Evolutionary conservation across 1,284 basidiomycete genomes (phyloP).

Genomic region (Melampsora americana): DNA sequence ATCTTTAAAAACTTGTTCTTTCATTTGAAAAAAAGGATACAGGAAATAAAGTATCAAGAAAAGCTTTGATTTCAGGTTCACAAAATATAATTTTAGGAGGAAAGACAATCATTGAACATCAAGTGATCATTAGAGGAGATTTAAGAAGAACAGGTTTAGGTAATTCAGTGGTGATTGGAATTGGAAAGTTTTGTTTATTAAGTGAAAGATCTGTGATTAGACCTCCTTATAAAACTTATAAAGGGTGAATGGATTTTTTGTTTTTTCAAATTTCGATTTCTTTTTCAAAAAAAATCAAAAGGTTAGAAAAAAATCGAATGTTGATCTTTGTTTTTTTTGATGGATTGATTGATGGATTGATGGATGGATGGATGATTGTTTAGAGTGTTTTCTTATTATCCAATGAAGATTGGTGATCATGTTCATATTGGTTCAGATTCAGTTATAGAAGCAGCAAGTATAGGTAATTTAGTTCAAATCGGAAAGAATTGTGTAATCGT

Average conservation of each 20-base stretch:
- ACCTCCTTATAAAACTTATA: conserved; percentile 79
- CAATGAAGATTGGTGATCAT: conserved; percentile 92
- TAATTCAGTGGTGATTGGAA: conserved; percentile 83
- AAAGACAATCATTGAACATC: conserved; percentile 88
- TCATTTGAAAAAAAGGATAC: too few species aligned
- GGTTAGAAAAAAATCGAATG: too few species aligned
- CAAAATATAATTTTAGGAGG: conserved; percentile 96
- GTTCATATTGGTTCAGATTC: conserved; percentile 84
- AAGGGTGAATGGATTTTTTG: conserved; percentile 63
- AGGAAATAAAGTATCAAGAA: conserved; percentile 87
- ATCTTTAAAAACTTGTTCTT: too few species aligned
- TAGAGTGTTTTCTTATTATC: conserved; percentile 67
- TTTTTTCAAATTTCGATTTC: too few species aligned
- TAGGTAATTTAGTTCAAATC: conserved; percentile 90
- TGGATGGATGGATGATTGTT: too few species aligned
- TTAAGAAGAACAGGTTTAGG: conserved; percentile 72
- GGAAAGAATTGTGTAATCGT: conserved; percentile 93
- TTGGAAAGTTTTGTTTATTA: conserved; percentile 87
- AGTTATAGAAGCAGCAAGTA: conserved; percentile 87
- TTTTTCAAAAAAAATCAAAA: too few species aligned
- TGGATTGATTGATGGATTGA: too few species aligned
- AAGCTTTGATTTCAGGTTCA: conserved; percentile 84
- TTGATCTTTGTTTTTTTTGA: too few species aligned
- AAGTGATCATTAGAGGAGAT: conserved; percentile 84
- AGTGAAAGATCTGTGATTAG: conserved; percentile 82